phyloP scores from a whole-genome alignment of 2,329 filamentous ascomycete species.

The Hymenoscyphus linearis region DNA sequence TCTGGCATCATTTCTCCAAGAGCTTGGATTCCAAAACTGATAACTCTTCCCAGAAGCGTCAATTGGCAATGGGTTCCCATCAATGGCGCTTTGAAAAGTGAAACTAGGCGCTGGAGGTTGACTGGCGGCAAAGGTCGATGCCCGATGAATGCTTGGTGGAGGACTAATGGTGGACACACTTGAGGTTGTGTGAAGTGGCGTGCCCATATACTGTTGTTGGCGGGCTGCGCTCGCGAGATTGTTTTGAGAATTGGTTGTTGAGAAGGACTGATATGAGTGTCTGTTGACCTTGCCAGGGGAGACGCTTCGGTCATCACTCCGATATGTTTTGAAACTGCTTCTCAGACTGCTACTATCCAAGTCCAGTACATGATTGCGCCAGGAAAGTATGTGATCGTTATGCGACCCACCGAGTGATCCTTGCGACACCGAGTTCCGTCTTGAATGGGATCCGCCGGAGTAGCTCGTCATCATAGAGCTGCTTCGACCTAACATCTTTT shows the following conservation, averaged over 20 bases:
- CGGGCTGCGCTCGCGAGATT: conserved; percentile 27
- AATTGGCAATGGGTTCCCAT: conserved; percentile 36
- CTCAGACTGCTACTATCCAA: conserved; percentile 35
- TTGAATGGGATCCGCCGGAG: conserved; percentile 40
- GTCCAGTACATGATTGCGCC: conserved; percentile 68
- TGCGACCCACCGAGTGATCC: conserved; percentile 27
- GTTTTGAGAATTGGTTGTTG: conserved; percentile 18
- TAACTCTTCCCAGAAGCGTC: conserved; percentile 39
- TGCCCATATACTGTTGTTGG: conserved; percentile 25
- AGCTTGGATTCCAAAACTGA: conserved; percentile 53
- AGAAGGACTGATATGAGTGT: conserved; percentile 13
- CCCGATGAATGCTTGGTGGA: conserved; percentile 22
- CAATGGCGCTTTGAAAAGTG: conserved; percentile 41
- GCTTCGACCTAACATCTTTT: conserved; percentile 30
- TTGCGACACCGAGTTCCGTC: conserved; percentile 39
- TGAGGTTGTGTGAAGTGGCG: conserved; percentile 19
- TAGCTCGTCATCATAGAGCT: conserved; percentile 40
- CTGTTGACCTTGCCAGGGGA: conserved; percentile 43
- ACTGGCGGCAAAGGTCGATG: conserved; percentile 20
- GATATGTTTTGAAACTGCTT: conserved; percentile 40
- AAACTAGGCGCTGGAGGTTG: conserved; percentile 52
- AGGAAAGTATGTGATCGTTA: conserved; percentile 75
- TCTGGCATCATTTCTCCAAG: conserved; percentile 37
- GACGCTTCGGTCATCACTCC: conserved; percentile 45
- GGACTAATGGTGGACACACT: conserved; percentile 27